Conservation (phyloP, 192 early-diverging fungal species). For the Linnemannia elongata region DNA sequence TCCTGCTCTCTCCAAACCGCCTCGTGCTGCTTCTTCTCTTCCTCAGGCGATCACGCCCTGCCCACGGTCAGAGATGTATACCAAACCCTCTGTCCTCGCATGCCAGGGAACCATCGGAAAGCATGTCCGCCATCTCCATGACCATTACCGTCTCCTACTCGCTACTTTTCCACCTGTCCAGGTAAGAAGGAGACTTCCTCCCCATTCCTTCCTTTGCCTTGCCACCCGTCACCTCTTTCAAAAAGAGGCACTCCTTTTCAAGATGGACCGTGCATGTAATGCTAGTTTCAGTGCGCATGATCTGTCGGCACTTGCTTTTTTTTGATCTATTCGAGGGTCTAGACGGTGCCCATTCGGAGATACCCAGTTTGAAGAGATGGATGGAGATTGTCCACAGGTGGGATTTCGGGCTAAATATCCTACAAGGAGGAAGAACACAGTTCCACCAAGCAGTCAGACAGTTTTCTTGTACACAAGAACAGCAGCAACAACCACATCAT, state of each 20-base stretch:
- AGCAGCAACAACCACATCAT: background rate
- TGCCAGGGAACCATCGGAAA: conserved; percentile 64
- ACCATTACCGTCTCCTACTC: conserved; percentile 61
- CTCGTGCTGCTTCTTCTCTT: background rate
- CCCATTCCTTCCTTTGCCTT: background rate
- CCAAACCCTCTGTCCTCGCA: conserved; percentile 51
- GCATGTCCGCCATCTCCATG: conserved; percentile 64
- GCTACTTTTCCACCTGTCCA: conserved; percentile 29
- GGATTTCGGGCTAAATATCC: background rate
- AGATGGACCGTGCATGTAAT: background rate
- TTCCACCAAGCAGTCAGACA: background rate
- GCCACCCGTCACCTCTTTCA: background rate
- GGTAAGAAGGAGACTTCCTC: conserved; percentile 13
- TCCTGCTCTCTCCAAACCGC: background rate
- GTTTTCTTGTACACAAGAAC: background rate
- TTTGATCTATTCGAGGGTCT: background rate
- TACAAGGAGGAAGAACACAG: background rate
- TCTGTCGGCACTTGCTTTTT: background rate
- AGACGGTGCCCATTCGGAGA: background rate
- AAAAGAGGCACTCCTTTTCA: background rate
- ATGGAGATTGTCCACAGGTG: background rate
- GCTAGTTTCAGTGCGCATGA: background rate
- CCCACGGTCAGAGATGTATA: conserved; percentile 54
- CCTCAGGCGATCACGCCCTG: conserved; percentile 20
- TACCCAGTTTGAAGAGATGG: background rate